Percentiles rank a stretch among this genome's conserved stretches.
These are phyloP conservation scores for Jatropha curcas DNA, from an alignment of 345 rosid species.

Conservation along the genomic window DNA sequence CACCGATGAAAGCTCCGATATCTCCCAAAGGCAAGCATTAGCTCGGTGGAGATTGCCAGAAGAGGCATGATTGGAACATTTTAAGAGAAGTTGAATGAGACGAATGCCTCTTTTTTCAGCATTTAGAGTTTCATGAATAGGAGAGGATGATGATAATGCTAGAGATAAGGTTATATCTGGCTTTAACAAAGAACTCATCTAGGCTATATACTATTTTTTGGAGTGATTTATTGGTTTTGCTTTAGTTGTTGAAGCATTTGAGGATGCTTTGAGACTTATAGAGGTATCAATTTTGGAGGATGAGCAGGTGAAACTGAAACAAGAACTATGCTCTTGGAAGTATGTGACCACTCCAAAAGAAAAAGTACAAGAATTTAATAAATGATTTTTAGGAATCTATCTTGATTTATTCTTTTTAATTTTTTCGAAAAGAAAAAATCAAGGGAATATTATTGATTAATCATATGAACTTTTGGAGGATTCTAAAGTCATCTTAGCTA, in stretches of 20 bases:
- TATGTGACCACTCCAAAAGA: slow-evolving; percentile 14
- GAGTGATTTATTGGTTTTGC: not conserved
- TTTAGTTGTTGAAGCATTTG: not conserved
- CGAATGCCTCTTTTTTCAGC: slow-evolving; percentile 43
- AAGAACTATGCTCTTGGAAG: slow-evolving; percentile 23
- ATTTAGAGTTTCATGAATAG: slow-evolving; percentile 10
- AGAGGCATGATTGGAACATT: slow-evolving; percentile 46
- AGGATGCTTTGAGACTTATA: slow-evolving; percentile 8
- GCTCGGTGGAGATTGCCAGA: slow-evolving; percentile 51
- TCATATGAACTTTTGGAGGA: no score
- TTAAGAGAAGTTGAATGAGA: slow-evolving; percentile 51
- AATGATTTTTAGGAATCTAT: not conserved
- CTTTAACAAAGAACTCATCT: slow-evolving; percentile 29
- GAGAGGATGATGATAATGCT: slow-evolving; percentile 29
- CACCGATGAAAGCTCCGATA: slow-evolving; percentile 42
- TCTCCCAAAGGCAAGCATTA: slow-evolving; percentile 41
- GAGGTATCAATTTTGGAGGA: slow-evolving; percentile 15
- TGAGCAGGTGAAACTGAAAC: slow-evolving; percentile 12
- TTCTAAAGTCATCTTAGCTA: no score
- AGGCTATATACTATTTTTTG: not conserved
- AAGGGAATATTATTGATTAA: no score
- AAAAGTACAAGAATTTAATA: slow-evolving; percentile 13
- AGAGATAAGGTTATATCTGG: slow-evolving; percentile 53
- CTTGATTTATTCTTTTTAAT: not conserved
- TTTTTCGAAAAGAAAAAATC: not conserved